phyloP scores from a whole-genome alignment of 176 grass and related monocot species.

The Tillandsia fasciculata region DNA sequence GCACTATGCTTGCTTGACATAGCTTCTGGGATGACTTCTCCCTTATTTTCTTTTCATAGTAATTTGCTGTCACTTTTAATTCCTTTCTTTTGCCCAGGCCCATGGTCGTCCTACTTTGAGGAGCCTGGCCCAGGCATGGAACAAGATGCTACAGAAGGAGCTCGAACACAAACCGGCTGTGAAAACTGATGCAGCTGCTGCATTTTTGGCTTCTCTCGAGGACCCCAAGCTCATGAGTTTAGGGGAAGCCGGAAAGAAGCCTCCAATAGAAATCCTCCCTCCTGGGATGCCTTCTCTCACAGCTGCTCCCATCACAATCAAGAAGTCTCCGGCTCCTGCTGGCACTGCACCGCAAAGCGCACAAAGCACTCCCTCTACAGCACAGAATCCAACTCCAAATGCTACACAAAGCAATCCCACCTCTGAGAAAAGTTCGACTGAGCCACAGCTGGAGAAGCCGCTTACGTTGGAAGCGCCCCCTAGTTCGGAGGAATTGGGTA shows the following conservation, averaged over 20 bases:
- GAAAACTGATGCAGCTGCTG: slow-evolving; percentile 91
- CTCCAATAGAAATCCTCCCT: slow-evolving; percentile 96
- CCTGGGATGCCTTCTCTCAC: slow-evolving; percentile 92
- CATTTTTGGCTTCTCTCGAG: slow-evolving; percentile 90
- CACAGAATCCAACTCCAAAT: slow-evolving; percentile 20
- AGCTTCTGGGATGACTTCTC: neutral
- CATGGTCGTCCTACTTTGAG: slow-evolving; percentile 84
- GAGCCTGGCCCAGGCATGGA: slow-evolving; percentile 83
- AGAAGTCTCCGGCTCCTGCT: slow-evolving; percentile 27
- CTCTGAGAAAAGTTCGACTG: slow-evolving; percentile 7
- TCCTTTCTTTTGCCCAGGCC: slow-evolving; percentile 35
- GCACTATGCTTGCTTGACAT: too few relatives aligned
- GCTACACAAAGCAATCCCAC: slow-evolving; percentile 26
- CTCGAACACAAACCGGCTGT: slow-evolving; percentile 74
- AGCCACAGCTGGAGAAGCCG: slow-evolving; percentile 33
- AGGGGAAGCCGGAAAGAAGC: slow-evolving; percentile 66
- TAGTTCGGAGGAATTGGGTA: slow-evolving; percentile 11
- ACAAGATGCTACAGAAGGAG: slow-evolving; percentile 91
- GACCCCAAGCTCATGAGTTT: slow-evolving; percentile 83
- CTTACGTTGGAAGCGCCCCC: slow-evolving; percentile 15
- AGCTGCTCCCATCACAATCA: slow-evolving; percentile 74
- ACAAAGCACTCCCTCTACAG: slow-evolving; percentile 17
- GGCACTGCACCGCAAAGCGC: slow-evolving; percentile 17
- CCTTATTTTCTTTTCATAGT: slow-evolving; percentile 1
- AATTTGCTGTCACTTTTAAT: slow-evolving; percentile 23